phyloP scores from a whole-genome alignment of 495 filamentous ascomycete species.

The Neurospora pannonica region DNA sequence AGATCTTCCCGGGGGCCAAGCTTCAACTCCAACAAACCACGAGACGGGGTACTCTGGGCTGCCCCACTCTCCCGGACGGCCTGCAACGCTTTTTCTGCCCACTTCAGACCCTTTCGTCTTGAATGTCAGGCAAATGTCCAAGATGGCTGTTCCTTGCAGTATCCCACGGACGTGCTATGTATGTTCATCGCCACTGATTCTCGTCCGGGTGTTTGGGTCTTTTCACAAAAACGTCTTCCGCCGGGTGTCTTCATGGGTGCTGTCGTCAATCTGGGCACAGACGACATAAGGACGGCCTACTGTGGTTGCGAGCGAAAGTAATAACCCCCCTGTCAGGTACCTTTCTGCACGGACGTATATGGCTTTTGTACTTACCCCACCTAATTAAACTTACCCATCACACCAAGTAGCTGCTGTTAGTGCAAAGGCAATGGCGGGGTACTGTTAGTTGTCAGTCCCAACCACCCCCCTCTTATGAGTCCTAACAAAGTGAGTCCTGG shows the following conservation, averaged over 20 bases:
- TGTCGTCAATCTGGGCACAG: not conserved
- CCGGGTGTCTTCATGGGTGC: not conserved
- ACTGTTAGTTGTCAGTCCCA: not conserved
- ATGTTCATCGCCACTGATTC: not conserved
- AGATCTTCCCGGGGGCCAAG: not conserved
- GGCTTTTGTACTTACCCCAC: too few species aligned
- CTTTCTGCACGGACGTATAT: too few species aligned
- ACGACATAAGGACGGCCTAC: not conserved
- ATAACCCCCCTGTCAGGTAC: too few species aligned
- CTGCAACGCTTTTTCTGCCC: not conserved
- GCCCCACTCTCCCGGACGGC: not conserved
- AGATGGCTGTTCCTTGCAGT: not conserved
- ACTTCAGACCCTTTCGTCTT: not conserved
- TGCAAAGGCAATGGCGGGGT: not conserved
- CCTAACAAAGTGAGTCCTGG: not conserved
- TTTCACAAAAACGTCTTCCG: not conserved
- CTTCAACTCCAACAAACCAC: not conserved
- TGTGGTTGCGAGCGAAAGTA: too few species aligned
- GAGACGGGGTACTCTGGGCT: not conserved
- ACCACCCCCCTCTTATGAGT: not conserved
- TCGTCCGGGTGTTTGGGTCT: not conserved
- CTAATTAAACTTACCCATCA: too few species aligned
- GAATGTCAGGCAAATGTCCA: not conserved
- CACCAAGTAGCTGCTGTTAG: not conserved
- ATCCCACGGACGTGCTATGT: not conserved